Evolutionary conservation across 2,329 filamentous ascomycete genomes (phyloP).

Genomic region (Stemphylium lycopersici): DNA sequence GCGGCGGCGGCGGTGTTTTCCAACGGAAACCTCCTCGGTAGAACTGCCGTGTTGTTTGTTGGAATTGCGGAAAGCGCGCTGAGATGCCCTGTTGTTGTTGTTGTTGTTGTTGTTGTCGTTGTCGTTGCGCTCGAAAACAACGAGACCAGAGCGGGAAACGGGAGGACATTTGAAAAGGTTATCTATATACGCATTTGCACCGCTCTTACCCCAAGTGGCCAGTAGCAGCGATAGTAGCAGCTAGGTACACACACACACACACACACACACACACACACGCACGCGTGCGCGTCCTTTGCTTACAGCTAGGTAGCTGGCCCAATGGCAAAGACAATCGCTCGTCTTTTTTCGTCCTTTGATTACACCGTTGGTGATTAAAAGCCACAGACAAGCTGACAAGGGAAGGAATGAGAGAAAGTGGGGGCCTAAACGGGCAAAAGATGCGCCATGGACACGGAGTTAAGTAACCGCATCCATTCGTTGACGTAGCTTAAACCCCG

Average conservation of each 20-base stretch:
- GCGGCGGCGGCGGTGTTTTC: conserved; percentile 19
- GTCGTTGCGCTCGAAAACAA: background rate
- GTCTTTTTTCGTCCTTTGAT: background rate
- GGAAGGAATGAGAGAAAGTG: no score
- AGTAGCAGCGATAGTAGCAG: background rate
- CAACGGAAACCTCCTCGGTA: conserved; percentile 9
- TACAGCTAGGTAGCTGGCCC: background rate
- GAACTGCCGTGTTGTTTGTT: no score
- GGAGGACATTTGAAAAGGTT: conserved; percentile 18
- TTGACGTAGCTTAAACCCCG: background rate
- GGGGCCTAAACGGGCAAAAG: background rate
- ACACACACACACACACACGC: background rate
- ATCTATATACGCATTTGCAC: conserved; percentile 6
- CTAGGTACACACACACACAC: background rate
- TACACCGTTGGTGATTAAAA: background rate
- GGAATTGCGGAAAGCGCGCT: background rate
- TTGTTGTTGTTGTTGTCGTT: background rate
- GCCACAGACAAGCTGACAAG: no score
- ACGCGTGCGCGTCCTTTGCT: background rate
- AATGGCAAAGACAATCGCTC: background rate
- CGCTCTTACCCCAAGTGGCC: background rate
- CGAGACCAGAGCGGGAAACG: conserved; percentile 10
- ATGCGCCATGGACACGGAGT: background rate
- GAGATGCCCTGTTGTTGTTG: background rate
- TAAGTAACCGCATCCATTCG: background rate